Conservation (phyloP, 2,329 filamentous ascomycete genomes). For the Claviceps sp. region DNA sequence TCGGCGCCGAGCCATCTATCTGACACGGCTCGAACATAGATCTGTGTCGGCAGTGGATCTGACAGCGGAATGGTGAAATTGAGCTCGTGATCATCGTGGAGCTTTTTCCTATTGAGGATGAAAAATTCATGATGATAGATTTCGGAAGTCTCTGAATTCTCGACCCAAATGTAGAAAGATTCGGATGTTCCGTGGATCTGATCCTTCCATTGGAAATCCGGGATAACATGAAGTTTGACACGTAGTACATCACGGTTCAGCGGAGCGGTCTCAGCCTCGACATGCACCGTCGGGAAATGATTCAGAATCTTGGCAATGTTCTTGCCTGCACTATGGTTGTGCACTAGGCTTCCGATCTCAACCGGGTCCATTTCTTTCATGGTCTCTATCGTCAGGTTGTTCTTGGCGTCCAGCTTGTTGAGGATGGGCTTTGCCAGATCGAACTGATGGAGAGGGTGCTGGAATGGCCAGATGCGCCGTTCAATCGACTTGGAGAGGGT, state of each 20-base stretch:
- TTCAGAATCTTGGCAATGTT: constrained; percentile 70
- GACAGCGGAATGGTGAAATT: constrained; percentile 95
- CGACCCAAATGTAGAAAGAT: constrained; percentile 97
- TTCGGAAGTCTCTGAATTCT: constrained; percentile 93
- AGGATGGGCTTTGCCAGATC: constrained; percentile 75
- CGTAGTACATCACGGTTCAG: constrained; percentile 87
- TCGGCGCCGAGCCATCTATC: constrained; percentile 95
- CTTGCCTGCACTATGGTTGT: constrained; percentile 77
- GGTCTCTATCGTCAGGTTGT: constrained; percentile 61
- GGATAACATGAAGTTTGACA: constrained; percentile 74
- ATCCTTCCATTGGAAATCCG: constrained; percentile 92
- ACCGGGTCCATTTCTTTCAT: constrained; percentile 86
- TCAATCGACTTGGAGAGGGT: constrained; percentile 95
- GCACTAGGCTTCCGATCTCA: constrained; percentile 82
- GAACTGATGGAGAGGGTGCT: constrained; percentile 92
- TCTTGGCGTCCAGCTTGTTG: constrained; percentile 72
- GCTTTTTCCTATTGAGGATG: constrained; percentile 76
- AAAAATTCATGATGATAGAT: constrained; percentile 98
- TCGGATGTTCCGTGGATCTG: constrained; percentile 87
- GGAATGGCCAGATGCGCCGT: constrained; percentile 86
- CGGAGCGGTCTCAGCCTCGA: constrained; percentile 91
- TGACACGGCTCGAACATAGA: constrained; percentile 88
- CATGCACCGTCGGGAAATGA: constrained; percentile 81
- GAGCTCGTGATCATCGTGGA: constrained; percentile 92
- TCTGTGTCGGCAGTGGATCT: constrained; percentile 86